Evolutionary conservation across 257 asterid species (phyloP).

Genomic region (Petunia axillaris): DNA sequence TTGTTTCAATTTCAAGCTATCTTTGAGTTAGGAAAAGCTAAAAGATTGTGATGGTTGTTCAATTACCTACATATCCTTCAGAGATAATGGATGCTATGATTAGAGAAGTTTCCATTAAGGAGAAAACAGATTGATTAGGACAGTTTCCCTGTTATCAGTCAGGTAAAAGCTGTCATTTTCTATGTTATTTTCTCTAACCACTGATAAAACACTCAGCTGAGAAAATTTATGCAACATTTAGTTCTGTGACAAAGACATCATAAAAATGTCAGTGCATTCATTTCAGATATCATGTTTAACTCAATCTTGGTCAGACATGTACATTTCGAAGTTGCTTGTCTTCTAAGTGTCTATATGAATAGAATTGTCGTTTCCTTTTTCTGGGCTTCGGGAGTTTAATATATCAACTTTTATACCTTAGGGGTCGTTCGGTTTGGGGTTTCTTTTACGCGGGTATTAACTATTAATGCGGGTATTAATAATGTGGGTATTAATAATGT

Average conservation of each 20-base stretch:
- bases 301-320: constrained; percentile 8
- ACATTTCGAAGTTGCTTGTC: constrained; percentile 7
- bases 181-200: constrained; percentile 14
- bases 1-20: constrained; percentile 58
- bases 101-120: constrained; percentile 5
- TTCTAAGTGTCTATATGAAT: background rate
- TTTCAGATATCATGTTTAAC: background rate
- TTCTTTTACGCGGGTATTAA: no score
- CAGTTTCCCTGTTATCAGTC: background rate
- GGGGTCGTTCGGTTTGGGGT: no score
- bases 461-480: no score
- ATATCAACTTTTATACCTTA: background rate
- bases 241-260: background rate
- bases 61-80: constrained; percentile 26
- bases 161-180: background rate
- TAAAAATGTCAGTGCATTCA: background rate
- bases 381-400: background rate
- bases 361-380: background rate
- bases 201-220: background rate
- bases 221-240: background rate
- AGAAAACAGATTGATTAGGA: constrained; percentile 22
- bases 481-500: no score
- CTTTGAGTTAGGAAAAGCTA: constrained; percentile 32
- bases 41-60: constrained; percentile 13
- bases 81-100: constrained; percentile 20